Percentiles rank a stretch among this genome's conserved stretches.
phyloP scores from a whole-genome alignment of 192 early-diverging fungal genomes.

The Backusella tarrabulga region DNA sequence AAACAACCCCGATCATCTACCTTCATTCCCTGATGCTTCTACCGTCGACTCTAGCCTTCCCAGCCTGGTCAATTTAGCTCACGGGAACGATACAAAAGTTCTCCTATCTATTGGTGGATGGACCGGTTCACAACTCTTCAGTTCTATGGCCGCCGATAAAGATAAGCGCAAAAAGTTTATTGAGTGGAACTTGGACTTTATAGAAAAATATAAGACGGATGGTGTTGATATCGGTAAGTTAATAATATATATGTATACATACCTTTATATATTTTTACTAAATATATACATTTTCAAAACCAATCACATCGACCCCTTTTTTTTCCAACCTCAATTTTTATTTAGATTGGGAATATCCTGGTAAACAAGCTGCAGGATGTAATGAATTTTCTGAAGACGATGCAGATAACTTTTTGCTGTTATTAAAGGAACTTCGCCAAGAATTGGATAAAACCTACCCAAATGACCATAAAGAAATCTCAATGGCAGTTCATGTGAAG shows the following conservation, averaged over 20 bases:
- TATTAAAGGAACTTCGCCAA: slow-evolving; percentile 54
- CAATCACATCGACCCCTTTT: not conserved
- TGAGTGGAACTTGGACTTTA: slow-evolving; percentile 51
- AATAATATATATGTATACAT: not conserved
- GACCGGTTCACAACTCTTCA: slow-evolving; percentile 70
- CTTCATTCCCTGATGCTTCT: slow-evolving; percentile 33
- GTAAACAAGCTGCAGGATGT: slow-evolving; percentile 53
- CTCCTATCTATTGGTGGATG: slow-evolving; percentile 70
- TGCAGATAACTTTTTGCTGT: slow-evolving; percentile 48
- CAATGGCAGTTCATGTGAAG: slow-evolving; percentile 59
- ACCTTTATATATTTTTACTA: not conserved
- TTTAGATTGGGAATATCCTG: slow-evolving; percentile 67
- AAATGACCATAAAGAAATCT: slow-evolving; percentile 46
- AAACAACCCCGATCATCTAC: slow-evolving; percentile 42
- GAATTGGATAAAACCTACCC: slow-evolving; percentile 45
- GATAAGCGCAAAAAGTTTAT: slow-evolving; percentile 55
- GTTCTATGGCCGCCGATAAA: slow-evolving; percentile 48
- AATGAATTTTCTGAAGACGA: slow-evolving; percentile 53
- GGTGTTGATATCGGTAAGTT: slow-evolving; percentile 58
- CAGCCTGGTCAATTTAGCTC: slow-evolving; percentile 45
- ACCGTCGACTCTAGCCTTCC: slow-evolving; percentile 32
- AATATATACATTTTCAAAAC: not conserved
- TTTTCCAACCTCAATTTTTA: not conserved
- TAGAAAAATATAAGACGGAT: slow-evolving; percentile 56
- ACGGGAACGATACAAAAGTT: slow-evolving; percentile 47